A percentile compares a stretch with the other conserved stretches of the same genome.
Conservation (phyloP, 177 flowering plant species). For the Vitis hybrid region DNA sequence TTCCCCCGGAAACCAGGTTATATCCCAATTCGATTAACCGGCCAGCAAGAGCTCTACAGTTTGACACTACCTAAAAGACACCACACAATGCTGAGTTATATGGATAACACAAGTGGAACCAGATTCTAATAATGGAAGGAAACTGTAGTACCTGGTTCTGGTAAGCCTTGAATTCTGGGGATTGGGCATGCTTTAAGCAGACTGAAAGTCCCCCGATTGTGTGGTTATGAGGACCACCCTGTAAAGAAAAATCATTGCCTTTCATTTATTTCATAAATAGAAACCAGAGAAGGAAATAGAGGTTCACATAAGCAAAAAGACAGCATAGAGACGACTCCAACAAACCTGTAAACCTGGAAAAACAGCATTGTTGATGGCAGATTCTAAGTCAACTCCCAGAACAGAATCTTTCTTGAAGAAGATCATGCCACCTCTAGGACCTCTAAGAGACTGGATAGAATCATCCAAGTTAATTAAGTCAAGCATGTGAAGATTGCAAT, state of each 20-base stretch:
- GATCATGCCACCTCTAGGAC: conserved; percentile 99
- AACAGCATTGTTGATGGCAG: conserved; percentile 93
- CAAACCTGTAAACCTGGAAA: conserved; percentile 95
- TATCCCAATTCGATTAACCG: conserved; percentile 72
- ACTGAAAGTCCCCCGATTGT: conserved; percentile 89
- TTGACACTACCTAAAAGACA: conserved; percentile 64
- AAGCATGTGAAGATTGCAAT: too few relatives aligned
- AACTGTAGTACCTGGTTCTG: conserved; percentile 46
- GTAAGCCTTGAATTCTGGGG: conserved; percentile 67
- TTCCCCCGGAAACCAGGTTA: conserved; percentile 92
- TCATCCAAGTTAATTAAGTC: too few relatives aligned
- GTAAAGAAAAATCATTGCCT: conserved; percentile 13
- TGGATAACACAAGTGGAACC: not conserved
- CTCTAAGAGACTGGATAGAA: conserved; percentile 68
- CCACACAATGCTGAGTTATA: not conserved
- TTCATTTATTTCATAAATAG: not conserved
- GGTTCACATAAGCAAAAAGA: too few relatives aligned
- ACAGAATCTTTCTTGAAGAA: conserved; percentile 87
- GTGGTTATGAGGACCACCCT: conserved; percentile 99
- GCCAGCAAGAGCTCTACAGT: conserved; percentile 74
- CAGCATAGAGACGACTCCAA: not conserved
- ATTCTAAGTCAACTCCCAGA: conserved; percentile 81
- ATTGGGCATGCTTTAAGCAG: conserved; percentile 69
- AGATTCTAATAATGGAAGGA: not conserved
- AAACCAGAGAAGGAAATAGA: not conserved